Percentiles rank a stretch among this genome's conserved stretches.
These are phyloP conservation scores for Venturia effusa DNA, from an alignment of 2,329 filamentous ascomycete species.

Conservation along the genomic window DNA sequence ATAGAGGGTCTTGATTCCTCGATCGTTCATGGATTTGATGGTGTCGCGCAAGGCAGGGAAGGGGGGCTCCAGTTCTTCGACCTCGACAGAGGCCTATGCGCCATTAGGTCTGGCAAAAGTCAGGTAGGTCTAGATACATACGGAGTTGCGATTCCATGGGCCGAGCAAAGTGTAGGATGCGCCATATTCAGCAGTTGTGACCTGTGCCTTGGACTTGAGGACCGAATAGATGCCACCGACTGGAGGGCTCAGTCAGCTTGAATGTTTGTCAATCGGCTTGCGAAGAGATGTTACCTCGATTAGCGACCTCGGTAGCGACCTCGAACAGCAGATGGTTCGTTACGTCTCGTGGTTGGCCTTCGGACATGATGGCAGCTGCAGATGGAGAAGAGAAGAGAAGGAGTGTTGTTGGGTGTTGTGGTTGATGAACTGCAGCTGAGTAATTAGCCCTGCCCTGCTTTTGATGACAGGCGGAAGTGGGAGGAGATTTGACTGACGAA, in stretches of 20 bases:
- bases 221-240: constrained; percentile 99
- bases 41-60: constrained; percentile 69
- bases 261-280: not conserved
- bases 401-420: not conserved
- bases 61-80: constrained; percentile 81
- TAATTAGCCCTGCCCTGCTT: not conserved
- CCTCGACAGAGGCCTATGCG: constrained; percentile 84
- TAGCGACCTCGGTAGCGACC: constrained; percentile 91
- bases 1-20: constrained; percentile 82
- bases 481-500: not conserved
- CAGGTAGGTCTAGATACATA: constrained; percentile 33
- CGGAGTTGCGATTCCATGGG: constrained; percentile 81
- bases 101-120: not conserved
- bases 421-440: not conserved
- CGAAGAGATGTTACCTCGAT: constrained; percentile 58
- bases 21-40: constrained; percentile 84
- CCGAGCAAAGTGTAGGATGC: constrained; percentile 93
- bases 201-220: constrained; percentile 95
- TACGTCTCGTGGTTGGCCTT: constrained; percentile 49
- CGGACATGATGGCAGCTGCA: not conserved
- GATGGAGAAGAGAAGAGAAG: not conserved
- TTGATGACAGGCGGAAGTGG: not conserved
- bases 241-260: constrained; percentile 26
- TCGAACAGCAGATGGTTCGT: constrained; percentile 96
- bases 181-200: constrained; percentile 97